These are phyloP conservation scores for Zoysia japonica DNA, from an alignment of 176 grass and related monocot species.

Conservation along the genomic window DNA sequence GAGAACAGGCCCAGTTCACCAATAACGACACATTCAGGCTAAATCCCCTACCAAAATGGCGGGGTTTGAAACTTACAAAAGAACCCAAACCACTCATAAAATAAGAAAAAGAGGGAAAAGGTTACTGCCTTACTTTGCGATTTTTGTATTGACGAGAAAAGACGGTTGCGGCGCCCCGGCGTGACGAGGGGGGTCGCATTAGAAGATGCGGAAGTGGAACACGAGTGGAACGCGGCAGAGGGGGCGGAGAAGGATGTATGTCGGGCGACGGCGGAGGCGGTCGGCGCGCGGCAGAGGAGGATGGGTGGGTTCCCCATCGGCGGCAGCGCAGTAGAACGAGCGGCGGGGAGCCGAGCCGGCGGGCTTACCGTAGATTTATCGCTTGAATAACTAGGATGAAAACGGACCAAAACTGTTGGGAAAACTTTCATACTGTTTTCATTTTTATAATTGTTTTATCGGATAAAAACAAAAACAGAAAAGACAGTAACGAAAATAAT, in stretches of 20 bases:
- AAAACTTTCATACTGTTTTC: too few relatives aligned
- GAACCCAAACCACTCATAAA: neutral
- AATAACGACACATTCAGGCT: neutral
- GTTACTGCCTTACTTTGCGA: constrained; percentile 1
- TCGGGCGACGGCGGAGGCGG: neutral
- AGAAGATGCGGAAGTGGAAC: neutral
- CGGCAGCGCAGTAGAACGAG: neutral
- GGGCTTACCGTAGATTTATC: neutral
- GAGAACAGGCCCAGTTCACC: neutral
- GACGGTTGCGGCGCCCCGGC: neutral
- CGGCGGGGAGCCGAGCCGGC: neutral
- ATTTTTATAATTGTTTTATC: too few relatives aligned
- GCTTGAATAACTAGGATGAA: too few relatives aligned
- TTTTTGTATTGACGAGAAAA: neutral
- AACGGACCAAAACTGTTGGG: too few relatives aligned
- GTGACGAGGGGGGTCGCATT: neutral
- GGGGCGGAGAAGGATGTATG: neutral
- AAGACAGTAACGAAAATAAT: too few relatives aligned
- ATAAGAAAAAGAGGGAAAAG: neutral
- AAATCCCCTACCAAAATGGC: neutral
- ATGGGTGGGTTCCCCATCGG: neutral
- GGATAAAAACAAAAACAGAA: too few relatives aligned
- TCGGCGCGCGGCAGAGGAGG: neutral
- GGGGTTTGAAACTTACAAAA: too few relatives aligned
- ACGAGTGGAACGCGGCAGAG: neutral